These are phyloP conservation scores for Peziza echinospora DNA, from an alignment of 495 filamentous ascomycete genomes.

Conservation along the genomic window DNA sequence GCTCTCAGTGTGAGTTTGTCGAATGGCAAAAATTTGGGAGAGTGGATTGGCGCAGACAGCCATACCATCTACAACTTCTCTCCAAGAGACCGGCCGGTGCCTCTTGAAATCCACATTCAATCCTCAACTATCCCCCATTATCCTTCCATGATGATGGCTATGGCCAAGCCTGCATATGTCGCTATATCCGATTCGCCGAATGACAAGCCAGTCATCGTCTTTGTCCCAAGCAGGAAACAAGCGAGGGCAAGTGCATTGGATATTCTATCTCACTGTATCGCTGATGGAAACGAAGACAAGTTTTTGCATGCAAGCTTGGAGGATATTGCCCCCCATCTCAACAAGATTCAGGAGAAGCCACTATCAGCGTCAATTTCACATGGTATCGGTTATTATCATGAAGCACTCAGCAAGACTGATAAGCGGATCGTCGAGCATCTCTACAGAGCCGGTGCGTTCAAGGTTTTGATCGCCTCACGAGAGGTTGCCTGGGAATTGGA, in stretches of 20 bases:
- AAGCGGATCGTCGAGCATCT: slow-evolving; percentile 85
- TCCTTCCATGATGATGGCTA: slow-evolving; percentile 91
- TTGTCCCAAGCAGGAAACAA: slow-evolving; percentile 85
- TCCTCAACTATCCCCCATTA: slow-evolving; percentile 92
- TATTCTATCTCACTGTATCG: slow-evolving; percentile 58
- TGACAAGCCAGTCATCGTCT: slow-evolving; percentile 74
- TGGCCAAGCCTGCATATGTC: slow-evolving; percentile 82
- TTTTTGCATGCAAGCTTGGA: slow-evolving; percentile 66
- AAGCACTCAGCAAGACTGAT: slow-evolving; percentile 69
- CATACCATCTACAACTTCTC: slow-evolving; percentile 98
- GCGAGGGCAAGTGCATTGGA: slow-evolving; percentile 75
- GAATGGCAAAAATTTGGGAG: slow-evolving; percentile 81
- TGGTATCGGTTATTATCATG: slow-evolving; percentile 93
- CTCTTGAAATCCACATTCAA: slow-evolving; percentile 84
- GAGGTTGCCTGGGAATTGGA: slow-evolving; percentile 96
- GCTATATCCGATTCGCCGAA: slow-evolving; percentile 66
- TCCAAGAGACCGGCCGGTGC: slow-evolving; percentile 65
- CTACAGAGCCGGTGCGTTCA: slow-evolving; percentile 77
- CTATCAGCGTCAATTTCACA: slow-evolving; percentile 83
- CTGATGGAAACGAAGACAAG: slow-evolving; percentile 80
- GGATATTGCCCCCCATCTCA: slow-evolving; percentile 61
- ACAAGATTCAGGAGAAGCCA: slow-evolving; percentile 60
- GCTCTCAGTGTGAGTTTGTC: slow-evolving; percentile 82
- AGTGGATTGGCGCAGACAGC: slow-evolving; percentile 98
- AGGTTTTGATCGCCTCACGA: slow-evolving; percentile 77